Evolutionary conservation across 306 rosid genomes (phyloP).

Genomic region (Aeschynomene evenia): DNA sequence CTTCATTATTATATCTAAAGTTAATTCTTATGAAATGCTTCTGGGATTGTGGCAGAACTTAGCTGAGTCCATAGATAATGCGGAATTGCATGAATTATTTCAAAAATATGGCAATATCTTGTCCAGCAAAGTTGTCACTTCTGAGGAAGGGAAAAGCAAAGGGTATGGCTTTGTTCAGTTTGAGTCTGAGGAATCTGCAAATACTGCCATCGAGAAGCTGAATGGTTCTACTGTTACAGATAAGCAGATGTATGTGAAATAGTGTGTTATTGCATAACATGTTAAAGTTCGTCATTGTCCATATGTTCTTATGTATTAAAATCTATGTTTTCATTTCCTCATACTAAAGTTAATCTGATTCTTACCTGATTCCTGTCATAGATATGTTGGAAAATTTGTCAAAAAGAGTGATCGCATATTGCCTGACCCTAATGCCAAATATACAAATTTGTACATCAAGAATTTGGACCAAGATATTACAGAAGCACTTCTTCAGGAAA

Average conservation of each 20-base stretch:
- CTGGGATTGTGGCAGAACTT: slow-evolving; percentile 55
- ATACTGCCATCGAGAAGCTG: slow-evolving; percentile 66
- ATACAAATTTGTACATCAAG: slow-evolving; percentile 76
- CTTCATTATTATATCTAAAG: slow-evolving; percentile 10
- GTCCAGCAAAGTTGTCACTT: slow-evolving; percentile 76
- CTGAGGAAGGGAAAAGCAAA: slow-evolving; percentile 82
- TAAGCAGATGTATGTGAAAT: slow-evolving; percentile 64
- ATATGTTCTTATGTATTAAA: slow-evolving; percentile 24
- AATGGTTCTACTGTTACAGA: slow-evolving; percentile 60
- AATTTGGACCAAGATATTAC: slow-evolving; percentile 65
- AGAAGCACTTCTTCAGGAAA: slow-evolving; percentile 58
- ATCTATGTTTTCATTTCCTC: background rate
- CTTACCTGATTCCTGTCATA: slow-evolving; percentile 33
- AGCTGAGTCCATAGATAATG: slow-evolving; percentile 52
- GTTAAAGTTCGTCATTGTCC: background rate
- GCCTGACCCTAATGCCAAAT: slow-evolving; percentile 55
- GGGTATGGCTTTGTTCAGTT: slow-evolving; percentile 94
- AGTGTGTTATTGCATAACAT: slow-evolving; percentile 7
- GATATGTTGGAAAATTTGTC: slow-evolving; percentile 75
- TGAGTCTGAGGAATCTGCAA: slow-evolving; percentile 75
- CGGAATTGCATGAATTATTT: slow-evolving; percentile 62
- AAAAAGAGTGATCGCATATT: slow-evolving; percentile 61
- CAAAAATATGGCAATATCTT: slow-evolving; percentile 61
- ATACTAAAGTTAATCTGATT: slow-evolving; percentile 1
- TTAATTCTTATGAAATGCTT: slow-evolving; percentile 15